Base-by-base conservation (phyloP, 495 filamentous ascomycete species). In the Cenococcum geophilum region DNA sequence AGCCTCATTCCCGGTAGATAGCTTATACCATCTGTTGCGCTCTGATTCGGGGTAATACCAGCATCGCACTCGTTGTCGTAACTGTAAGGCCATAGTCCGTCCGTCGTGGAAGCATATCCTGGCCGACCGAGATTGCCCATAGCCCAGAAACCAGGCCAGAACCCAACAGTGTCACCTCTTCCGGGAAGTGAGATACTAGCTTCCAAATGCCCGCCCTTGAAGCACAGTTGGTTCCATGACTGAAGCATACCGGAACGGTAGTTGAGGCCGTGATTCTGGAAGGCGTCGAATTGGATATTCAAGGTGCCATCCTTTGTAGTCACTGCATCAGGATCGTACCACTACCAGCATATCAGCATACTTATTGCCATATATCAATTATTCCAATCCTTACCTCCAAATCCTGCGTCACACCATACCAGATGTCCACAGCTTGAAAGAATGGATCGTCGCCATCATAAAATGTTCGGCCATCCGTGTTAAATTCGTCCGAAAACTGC, bases 121-220 rank as follows among this genome's bases (percentile, higher is more conserved):
- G 86, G 83, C 57, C 86, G 80, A 45, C 81, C 86, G 4, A 89
- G 76, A 61, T 89, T 89, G 0, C 86, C 86, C 86, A 88, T 88
- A 0, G 87, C 80, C 88, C 88, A 91, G 73, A 89, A 88, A 65
- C 87, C 88, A 57, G 87, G 87, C 88, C 88, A 91, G 71, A 89
- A 86, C 20, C 88, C 86, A 27, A 82, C 75, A 25, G 81, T 78
- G 45, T 89, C 83, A 5, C 87, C 88, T 34, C 78, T 69, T 20
- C 88, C 88, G 5, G 88, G 88, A 9, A 91, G 76, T 0, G 88
- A 92, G 35, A 88, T 81, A 64, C 85, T 88, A 12, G 87, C 88
- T 74, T 91, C 87, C n/a, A 91, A 71, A 42, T 84, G 77, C 14
- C 88, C 88, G 18, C 88, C 88, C 53, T 84, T 88, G 72, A 89